Percentiles rank a stretch among this genome's conserved stretches.
Evolutionary conservation across 805 yeast genomes (phyloP).

Genomic region (Wickerhamomyces xylosicus): DNA sequence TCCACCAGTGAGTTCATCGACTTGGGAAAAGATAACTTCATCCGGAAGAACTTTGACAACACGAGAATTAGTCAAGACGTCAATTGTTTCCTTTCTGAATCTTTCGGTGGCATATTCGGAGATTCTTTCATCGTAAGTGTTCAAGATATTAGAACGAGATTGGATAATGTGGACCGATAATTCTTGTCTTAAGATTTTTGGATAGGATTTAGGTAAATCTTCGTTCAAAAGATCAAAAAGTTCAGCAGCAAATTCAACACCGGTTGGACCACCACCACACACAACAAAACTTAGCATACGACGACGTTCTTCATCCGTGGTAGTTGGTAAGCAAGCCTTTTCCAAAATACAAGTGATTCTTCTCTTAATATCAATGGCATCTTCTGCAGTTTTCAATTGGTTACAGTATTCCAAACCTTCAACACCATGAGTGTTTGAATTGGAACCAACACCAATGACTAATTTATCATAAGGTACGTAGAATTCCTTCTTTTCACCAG

Average conservation of each 20-base stretch:
- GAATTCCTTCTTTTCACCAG: conserved; percentile 32
- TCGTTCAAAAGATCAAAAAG: conserved; percentile 56
- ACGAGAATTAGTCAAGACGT: conserved; percentile 53
- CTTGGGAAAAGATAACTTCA: conserved; percentile 48
- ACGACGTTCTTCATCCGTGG: conserved; percentile 52
- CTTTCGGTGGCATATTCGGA: conserved; percentile 55
- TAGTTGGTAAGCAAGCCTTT: conserved; percentile 54
- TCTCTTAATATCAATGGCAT: conserved; percentile 45
- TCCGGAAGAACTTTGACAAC: conserved; percentile 48
- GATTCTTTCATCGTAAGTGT: conserved; percentile 58
- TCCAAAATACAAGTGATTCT: conserved; percentile 48
- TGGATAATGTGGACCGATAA: conserved; percentile 61
- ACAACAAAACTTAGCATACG: conserved; percentile 51
- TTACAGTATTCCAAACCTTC: conserved; percentile 54
- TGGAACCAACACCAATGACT: conserved; percentile 60
- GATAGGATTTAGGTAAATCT: conserved; percentile 47
- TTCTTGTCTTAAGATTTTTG: conserved; percentile 49
- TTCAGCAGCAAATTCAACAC: conserved; percentile 68
- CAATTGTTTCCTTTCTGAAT: conserved; percentile 52
- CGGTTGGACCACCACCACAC: conserved; percentile 73
- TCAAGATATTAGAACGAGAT: conserved; percentile 55
- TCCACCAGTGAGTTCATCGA: conserved; percentile 29
- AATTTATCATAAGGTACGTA: conserved; percentile 66
- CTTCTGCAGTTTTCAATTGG: conserved; percentile 57
- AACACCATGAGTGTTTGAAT: conserved; percentile 62